Conservation (phyloP, 192 early-diverging fungal genomes). For the Endogone sp. region DNA sequence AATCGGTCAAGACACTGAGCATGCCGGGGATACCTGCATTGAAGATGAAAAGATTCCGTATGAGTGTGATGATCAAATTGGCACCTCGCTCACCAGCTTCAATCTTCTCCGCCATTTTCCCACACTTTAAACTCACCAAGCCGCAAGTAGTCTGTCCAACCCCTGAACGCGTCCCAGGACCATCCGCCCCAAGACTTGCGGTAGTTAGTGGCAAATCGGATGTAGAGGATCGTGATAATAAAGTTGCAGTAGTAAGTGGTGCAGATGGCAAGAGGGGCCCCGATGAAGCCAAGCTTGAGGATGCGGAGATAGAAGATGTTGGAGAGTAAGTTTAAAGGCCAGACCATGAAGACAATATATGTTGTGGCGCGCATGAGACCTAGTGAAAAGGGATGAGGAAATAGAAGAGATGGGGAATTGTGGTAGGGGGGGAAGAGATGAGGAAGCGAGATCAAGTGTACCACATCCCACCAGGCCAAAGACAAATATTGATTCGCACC, state of each 20-base stretch:
- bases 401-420: neutral
- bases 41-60: constrained; percentile 10
- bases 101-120: too few species aligned
- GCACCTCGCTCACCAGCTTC: too few species aligned
- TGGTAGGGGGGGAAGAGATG: too few species aligned
- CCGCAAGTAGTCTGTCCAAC: constrained; percentile 17
- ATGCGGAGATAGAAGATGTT: constrained; percentile 11
- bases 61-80: constrained; percentile 3
- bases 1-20: constrained; percentile 27
- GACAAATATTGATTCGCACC: neutral
- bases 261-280: constrained; percentile 3
- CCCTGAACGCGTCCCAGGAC: constrained; percentile 6
- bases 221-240: constrained; percentile 1
- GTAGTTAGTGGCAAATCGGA: constrained; percentile 8
- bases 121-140: constrained; percentile 32
- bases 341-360: constrained; percentile 14
- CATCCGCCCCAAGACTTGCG: constrained; percentile 18
- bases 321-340: constrained; percentile 12
- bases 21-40: constrained; percentile 24
- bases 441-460: too few species aligned
- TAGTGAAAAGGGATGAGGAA: neutral
- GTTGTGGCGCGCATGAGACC: constrained; percentile 22
- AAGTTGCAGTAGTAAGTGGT: constrained; percentile 2
- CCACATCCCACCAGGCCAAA: neutral
- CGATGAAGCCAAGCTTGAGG: constrained; percentile 13